A percentile compares a stretch with the other conserved stretches of the same genome.
Conservation (phyloP, 345 rosid species). For the Gossypium arboreum region DNA sequence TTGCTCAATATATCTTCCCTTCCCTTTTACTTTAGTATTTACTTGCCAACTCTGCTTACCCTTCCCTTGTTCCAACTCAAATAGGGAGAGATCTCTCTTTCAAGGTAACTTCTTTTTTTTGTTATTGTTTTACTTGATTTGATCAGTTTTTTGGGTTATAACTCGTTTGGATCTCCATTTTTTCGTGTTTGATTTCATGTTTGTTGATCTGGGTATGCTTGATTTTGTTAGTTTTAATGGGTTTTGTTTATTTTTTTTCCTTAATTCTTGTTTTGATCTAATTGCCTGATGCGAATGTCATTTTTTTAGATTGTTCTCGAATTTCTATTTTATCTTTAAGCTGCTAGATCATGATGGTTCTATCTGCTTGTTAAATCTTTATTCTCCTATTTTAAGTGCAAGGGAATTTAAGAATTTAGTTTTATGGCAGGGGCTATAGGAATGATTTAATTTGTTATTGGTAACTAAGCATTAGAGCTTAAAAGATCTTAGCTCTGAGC, state of each 20-base stretch:
- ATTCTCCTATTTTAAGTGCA: not conserved
- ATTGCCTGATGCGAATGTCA: not conserved
- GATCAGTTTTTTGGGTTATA: constrained; percentile 15
- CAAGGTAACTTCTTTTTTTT: constrained; percentile 13
- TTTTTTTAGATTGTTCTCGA: constrained; percentile 14
- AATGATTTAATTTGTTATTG: not conserved
- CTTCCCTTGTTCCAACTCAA: constrained; percentile 13
- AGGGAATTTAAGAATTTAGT: not conserved
- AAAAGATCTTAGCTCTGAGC: not conserved
- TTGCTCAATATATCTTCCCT: not conserved
- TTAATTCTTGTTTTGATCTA: constrained; percentile 34
- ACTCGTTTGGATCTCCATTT: constrained; percentile 24
- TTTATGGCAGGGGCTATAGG: not conserved
- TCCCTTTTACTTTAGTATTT: not conserved
- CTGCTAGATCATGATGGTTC: constrained; percentile 9
- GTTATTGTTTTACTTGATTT: not conserved
- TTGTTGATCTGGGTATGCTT: constrained; percentile 28
- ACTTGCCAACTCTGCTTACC: constrained; percentile 22
- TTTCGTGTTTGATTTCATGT: constrained; percentile 9
- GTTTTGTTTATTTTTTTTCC: constrained; percentile 14
- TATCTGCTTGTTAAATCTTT: constrained; percentile 4
- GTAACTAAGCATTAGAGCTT: constrained; percentile 1
- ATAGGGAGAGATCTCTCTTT: constrained; percentile 17
- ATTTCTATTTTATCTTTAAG: constrained; percentile 3
- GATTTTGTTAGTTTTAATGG: constrained; percentile 16